A percentile compares a stretch with the other conserved stretches of the same genome.
phyloP scores from a whole-genome alignment of 805 yeast species.

The Candida patagonica region DNA sequence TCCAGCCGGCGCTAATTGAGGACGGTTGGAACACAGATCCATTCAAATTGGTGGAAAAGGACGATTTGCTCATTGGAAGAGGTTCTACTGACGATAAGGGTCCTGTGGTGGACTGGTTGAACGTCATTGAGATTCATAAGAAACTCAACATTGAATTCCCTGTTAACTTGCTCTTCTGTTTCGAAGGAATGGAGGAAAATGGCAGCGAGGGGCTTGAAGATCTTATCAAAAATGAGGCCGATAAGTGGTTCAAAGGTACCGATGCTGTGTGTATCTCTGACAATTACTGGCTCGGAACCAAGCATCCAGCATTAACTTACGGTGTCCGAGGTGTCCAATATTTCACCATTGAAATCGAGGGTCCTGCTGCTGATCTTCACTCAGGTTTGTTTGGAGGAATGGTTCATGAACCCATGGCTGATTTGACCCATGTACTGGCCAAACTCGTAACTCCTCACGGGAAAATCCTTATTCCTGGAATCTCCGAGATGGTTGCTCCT shows the following conservation, averaged over 20 bases:
- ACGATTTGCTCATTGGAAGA: constrained; percentile 65
- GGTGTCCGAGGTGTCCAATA: constrained; percentile 96
- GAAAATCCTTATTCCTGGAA: constrained; percentile 77
- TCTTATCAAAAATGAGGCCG: constrained; percentile 71
- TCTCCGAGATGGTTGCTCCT: constrained; percentile 91
- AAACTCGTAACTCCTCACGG: constrained; percentile 76
- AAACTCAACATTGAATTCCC: constrained; percentile 82
- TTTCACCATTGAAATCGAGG: constrained; percentile 71
- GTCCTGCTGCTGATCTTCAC: constrained; percentile 96
- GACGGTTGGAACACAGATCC: constrained; percentile 98
- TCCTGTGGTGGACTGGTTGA: constrained; percentile 96
- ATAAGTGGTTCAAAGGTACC: constrained; percentile 71
- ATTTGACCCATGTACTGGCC: constrained; percentile 68
- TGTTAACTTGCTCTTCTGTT: constrained; percentile 83
- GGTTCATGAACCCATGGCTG: constrained; percentile 95
- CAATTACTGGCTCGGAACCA: constrained; percentile 97
- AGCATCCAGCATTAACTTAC: constrained; percentile 92
- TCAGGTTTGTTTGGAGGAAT: constrained; percentile 97
- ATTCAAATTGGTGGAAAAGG: constrained; percentile 61
- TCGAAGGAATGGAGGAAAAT: constrained; percentile 99
- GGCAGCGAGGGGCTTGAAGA: constrained; percentile 90
- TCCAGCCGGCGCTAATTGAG: constrained; percentile 85
- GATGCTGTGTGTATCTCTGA: constrained; percentile 95
- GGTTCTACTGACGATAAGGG: constrained; percentile 98
- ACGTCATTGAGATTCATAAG: constrained; percentile 82